These are phyloP conservation scores for Flaveria linearis DNA, from an alignment of 129 eudicot species.

Conservation along the genomic window DNA sequence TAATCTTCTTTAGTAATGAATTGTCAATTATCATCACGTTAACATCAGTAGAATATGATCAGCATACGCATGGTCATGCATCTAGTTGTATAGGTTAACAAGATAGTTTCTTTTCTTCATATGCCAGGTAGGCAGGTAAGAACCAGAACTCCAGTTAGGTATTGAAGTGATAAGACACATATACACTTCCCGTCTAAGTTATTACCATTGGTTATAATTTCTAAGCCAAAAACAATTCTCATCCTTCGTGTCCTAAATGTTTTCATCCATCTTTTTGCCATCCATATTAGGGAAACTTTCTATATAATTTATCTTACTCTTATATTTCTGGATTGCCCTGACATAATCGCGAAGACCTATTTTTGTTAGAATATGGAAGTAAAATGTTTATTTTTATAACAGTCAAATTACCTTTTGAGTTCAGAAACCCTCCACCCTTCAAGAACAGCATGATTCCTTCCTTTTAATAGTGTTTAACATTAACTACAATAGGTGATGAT, in stretches of 20 bases:
- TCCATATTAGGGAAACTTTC: background rate
- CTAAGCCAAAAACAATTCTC: background rate
- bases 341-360: background rate
- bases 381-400: background rate
- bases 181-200: background rate
- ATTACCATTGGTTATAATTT: background rate
- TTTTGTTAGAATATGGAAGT: background rate
- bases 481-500: constrained; percentile 9
- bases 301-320: background rate
- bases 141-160: background rate
- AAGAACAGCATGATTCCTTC: background rate
- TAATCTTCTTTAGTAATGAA: background rate
- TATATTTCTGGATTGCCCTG: background rate
- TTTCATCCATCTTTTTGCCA: background rate
- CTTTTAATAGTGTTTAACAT: background rate
- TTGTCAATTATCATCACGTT: background rate
- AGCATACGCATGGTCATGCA: constrained; percentile 10
- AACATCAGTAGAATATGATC: background rate
- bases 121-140: background rate
- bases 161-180: background rate
- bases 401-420: background rate
- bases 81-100: constrained; percentile 3
- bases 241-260: background rate
- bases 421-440: constrained; percentile 2
- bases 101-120: background rate